A percentile compares a stretch with the other conserved stretches of the same genome.
Evolutionary conservation across 2,329 filamentous ascomycete genomes (phyloP).

Genomic region (Magnaporthiopsis incrustans): DNA sequence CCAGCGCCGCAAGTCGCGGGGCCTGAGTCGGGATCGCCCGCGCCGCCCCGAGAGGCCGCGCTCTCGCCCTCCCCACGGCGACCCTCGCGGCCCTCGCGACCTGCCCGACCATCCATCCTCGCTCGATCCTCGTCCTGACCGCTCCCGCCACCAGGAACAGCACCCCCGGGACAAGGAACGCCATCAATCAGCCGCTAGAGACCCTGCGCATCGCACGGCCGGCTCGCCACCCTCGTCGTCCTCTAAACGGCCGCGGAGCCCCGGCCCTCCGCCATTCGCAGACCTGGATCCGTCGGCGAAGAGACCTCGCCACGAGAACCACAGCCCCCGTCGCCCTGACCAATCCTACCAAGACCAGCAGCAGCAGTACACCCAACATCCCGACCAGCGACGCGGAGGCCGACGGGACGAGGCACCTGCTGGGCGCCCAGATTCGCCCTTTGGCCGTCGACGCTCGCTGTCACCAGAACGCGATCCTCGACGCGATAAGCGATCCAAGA

Average conservation of each 20-base stretch:
- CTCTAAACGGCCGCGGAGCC: constrained; percentile 22
- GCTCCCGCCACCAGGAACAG: background rate
- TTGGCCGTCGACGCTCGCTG: constrained; percentile 13
- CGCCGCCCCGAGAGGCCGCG: constrained; percentile 12
- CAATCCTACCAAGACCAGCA: constrained; percentile 1
- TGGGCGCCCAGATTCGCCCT: constrained; percentile 11
- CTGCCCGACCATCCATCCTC: constrained; percentile 12
- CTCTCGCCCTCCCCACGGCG: constrained; percentile 4
- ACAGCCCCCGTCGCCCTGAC: constrained; percentile 12
- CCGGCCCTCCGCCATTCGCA: constrained; percentile 14
- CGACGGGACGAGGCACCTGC: constrained; percentile 6
- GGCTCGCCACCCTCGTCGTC: constrained; percentile 18
- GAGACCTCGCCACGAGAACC: constrained; percentile 14
- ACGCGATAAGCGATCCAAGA: constrained; percentile 17
- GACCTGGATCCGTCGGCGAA: constrained; percentile 10
- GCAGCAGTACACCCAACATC: background rate
- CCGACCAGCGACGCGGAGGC: constrained; percentile 13
- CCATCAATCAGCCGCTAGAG: constrained; percentile 2
- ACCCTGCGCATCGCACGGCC: constrained; percentile 1
- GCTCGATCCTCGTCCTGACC: constrained; percentile 12
- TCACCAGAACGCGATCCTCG: constrained; percentile 14
- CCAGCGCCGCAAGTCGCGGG: constrained; percentile 24
- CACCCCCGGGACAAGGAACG: constrained; percentile 2
- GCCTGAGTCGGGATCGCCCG: constrained; percentile 21
- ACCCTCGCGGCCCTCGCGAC: constrained; percentile 1